These are phyloP conservation scores for Fallopia convolvulus DNA, from an alignment of 148 eudicot species.

Conservation along the genomic window DNA sequence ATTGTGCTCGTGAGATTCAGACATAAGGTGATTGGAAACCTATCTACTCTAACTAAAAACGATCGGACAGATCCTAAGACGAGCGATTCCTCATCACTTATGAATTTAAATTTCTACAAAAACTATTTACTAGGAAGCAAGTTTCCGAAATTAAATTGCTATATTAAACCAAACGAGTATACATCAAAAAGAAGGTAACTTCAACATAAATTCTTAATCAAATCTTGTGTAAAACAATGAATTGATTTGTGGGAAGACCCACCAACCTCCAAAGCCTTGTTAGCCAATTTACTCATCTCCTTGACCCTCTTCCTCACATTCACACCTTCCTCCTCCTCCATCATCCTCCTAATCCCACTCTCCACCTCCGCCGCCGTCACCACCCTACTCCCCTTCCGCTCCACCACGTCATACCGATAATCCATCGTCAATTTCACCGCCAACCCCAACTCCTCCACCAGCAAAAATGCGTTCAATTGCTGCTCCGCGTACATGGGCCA, in stretches of 20 bases:
- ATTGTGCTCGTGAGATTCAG: too few relatives aligned
- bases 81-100: too few relatives aligned
- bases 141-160: too few relatives aligned
- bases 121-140: too few relatives aligned
- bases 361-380: constrained; percentile 9
- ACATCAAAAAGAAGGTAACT: too few relatives aligned
- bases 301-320: neutral
- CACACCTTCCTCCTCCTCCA: constrained; percentile 5
- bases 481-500: constrained; percentile 14
- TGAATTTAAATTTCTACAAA: too few relatives aligned
- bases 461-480: neutral
- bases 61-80: too few relatives aligned
- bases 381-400: neutral
- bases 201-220: neutral
- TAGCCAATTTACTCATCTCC: neutral
- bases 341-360: neutral
- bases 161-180: too few relatives aligned
- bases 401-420: neutral
- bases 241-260: neutral
- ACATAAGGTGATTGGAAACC: too few relatives aligned
- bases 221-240: neutral
- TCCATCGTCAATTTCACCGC: neutral
- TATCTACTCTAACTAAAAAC: too few relatives aligned
- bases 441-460: neutral
- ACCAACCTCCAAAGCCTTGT: neutral